Conservation (phyloP, 805 yeast genomes). For the Candida germanica region DNA sequence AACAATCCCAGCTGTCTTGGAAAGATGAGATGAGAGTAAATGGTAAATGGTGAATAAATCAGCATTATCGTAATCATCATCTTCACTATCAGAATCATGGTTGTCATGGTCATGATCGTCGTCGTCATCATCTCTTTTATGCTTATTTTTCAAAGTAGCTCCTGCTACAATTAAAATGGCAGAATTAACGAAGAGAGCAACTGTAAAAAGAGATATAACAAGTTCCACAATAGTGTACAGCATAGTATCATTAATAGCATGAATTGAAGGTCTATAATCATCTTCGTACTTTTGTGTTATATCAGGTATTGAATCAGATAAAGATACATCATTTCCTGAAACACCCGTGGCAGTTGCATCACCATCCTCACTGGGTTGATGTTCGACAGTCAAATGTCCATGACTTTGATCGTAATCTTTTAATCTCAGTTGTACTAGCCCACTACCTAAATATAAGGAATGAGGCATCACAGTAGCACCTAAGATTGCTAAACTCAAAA, state of each 20-base stretch:
- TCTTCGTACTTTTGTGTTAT: slow-evolving; percentile 9
- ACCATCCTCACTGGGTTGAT: not conserved
- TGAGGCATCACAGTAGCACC: slow-evolving; percentile 98
- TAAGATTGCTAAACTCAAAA: slow-evolving; percentile 74
- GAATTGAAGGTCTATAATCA: slow-evolving; percentile 37
- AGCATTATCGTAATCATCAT: slow-evolving; percentile 48
- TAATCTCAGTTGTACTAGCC: slow-evolving; percentile 81
- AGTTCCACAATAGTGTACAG: slow-evolving; percentile 39
- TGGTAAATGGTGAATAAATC: slow-evolving; percentile 80
- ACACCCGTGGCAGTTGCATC: not conserved
- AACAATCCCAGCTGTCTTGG: slow-evolving; percentile 82
- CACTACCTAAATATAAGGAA: slow-evolving; percentile 79
- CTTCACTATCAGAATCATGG: slow-evolving; percentile 20
- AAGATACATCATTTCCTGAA: not conserved
- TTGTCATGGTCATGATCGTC: slow-evolving; percentile 9
- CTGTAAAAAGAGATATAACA: slow-evolving; percentile 37
- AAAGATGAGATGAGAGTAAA: slow-evolving; percentile 63
- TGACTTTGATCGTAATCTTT: slow-evolving; percentile 65
- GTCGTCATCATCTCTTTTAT: slow-evolving; percentile 3
- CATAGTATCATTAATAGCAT: slow-evolving; percentile 41
- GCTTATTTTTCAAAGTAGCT: slow-evolving; percentile 59
- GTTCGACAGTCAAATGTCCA: slow-evolving; percentile 48
- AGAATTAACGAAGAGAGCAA: slow-evolving; percentile 45
- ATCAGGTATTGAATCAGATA: not conserved
- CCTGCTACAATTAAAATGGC: slow-evolving; percentile 83